phyloP scores from a whole-genome alignment of 2,329 filamentous ascomycete species.

The Beauveria pseudobassiana region DNA sequence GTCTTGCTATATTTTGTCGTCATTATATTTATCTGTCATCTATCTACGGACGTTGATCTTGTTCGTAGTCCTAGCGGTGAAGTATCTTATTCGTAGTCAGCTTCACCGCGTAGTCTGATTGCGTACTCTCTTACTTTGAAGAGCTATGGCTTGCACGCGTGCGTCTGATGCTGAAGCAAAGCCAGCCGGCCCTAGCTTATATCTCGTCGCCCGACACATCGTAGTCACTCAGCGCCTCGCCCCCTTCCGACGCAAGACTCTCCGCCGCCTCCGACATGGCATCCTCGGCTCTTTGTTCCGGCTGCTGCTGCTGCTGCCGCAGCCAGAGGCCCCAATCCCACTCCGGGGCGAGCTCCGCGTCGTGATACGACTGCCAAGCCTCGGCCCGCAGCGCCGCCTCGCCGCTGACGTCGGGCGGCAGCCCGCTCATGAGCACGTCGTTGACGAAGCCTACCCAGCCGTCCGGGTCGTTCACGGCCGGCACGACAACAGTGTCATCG shows the following conservation, averaged over 20 bases:
- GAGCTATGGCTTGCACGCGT: no score
- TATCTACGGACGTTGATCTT: constrained; percentile 9
- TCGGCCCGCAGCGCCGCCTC: constrained; percentile 20
- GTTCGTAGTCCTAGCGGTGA: neutral
- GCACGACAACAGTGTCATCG: constrained; percentile 11
- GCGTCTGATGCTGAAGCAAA: neutral
- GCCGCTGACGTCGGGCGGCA: constrained; percentile 16
- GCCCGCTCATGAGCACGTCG: constrained; percentile 17
- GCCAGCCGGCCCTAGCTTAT: no score
- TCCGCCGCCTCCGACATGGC: no score
- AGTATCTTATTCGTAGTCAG: constrained; percentile 4
- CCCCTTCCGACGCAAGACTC: no score
- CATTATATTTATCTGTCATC: neutral
- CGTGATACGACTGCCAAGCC: constrained; percentile 17
- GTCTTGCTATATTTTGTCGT: constrained; percentile 1
- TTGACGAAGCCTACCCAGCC: constrained; percentile 23
- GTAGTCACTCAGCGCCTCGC: no score
- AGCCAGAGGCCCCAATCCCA: constrained; percentile 20
- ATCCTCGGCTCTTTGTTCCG: neutral
- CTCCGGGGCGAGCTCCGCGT: constrained; percentile 12
- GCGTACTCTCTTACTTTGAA: no score
- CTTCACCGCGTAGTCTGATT: no score
- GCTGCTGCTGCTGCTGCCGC: constrained; percentile 11
- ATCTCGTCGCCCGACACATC: no score
- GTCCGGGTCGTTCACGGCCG: constrained; percentile 14